phyloP scores from a whole-genome alignment of 495 filamentous ascomycete species.

The Chaetomidium leptoderma region DNA sequence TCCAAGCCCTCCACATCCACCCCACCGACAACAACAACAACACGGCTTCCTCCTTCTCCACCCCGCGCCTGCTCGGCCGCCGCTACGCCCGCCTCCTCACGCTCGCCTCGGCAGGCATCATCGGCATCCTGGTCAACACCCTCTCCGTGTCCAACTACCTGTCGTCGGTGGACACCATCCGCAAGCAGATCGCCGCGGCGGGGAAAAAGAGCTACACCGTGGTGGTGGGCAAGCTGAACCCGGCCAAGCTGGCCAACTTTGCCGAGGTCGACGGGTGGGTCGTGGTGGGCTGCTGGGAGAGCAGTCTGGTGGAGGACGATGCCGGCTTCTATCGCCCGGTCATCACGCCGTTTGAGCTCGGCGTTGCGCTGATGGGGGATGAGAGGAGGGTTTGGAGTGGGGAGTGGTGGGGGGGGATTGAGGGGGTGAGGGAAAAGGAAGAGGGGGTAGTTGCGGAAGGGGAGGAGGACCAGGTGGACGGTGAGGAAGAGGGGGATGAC shows the following conservation, averaged over 20 bases:
- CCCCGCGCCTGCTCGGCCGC: constrained; percentile 59
- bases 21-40: constrained; percentile 39
- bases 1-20: constrained; percentile 72
- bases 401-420: constrained; percentile 71
- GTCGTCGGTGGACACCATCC: constrained; percentile 67
- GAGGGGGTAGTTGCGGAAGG: constrained; percentile 27
- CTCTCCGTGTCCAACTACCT: constrained; percentile 88
- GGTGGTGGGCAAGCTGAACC: constrained; percentile 93
- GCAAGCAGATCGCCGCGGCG: constrained; percentile 61
- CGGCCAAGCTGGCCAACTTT: constrained; percentile 95
- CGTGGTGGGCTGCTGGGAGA: constrained; percentile 97
- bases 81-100: constrained; percentile 82
- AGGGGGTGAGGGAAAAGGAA: constrained; percentile 41
- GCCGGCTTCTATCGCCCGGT: constrained; percentile 77
- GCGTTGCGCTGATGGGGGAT: constrained; percentile 66
- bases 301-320: constrained; percentile 76
- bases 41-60: constrained; percentile 37
- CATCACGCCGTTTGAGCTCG: constrained; percentile 88
- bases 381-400: constrained; percentile 69
- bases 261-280: constrained; percentile 94
- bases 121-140: constrained; percentile 93
- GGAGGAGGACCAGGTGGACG: constrained; percentile 17
- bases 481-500: constrained; percentile 26
- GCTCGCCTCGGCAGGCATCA: constrained; percentile 74
- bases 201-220: constrained; percentile 95